Base-by-base conservation (phyloP, 139 green algal species). In the Chlorella sorokiniana region DNA sequence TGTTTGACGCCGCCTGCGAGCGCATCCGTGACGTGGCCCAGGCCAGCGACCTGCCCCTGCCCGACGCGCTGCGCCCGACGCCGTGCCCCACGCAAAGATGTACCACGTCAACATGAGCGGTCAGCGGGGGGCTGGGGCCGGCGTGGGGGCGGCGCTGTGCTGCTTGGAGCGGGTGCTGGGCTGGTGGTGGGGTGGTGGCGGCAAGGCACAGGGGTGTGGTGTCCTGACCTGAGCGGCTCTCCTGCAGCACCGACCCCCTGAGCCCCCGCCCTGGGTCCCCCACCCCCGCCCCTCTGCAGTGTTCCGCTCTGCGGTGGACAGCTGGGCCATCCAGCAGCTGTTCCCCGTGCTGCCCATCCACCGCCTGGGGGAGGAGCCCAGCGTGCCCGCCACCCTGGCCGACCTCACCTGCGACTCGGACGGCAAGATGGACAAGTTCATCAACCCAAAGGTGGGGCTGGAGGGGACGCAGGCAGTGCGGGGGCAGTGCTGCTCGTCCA, bases 331-430 rank as follows among this genome's bases (percentile, higher is more conserved):
- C 73, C 20, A 83, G 35, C 91, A 94, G 89, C 33, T 95, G 25
- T 94, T 94, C 79, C 91, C 91, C 40, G 81, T 95, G 52, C 42
- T 95, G 78, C 91, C 91, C 56, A 79, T 94, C 37, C 78, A 88
- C 38, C 81, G 88, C 2, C 84, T 95, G 45, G n/a, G 71, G 25
- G 87, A 94, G 78, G 64, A 88, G 74, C 91, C 91, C 16, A 56
- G 44, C 1, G 83, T 86, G 41, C n/a, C 59, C 3, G 91, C 91
- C 62, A 88, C 81, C 1, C 84, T 94, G 68, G 89, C 83, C 3
- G 91, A 94, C 79, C 51, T 94, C 6, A 94, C 91, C 22, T 94
- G 91, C 82, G 91, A 94, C 83, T 87, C 69, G 0, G 91, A 94
- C 73, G 91, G 91, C 67, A 89, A 91, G 75, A 71, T 94, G 6